These are phyloP conservation scores for Yarrowia galli DNA, from an alignment of 1,139 yeast genomes.

Conservation along the genomic window DNA sequence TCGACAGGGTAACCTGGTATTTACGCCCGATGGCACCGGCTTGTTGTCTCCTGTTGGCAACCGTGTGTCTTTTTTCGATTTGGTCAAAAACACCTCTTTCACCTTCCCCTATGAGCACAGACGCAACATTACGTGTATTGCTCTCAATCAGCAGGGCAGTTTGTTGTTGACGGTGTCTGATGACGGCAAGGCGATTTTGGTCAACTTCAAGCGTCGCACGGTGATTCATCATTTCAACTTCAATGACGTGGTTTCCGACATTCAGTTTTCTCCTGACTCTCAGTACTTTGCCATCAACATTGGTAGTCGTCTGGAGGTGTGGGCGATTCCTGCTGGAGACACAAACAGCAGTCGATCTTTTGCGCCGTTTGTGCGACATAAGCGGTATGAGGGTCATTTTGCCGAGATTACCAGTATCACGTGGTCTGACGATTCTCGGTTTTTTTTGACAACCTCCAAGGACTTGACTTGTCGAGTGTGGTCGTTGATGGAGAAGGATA, in stretches of 20 bases:
- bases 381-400: slow-evolving; percentile 92
- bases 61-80: slow-evolving; percentile 86
- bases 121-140: slow-evolving; percentile 78
- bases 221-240: slow-evolving; percentile 97
- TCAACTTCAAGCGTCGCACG: slow-evolving; percentile 80
- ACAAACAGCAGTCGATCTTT: slow-evolving; percentile 77
- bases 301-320: slow-evolving; percentile 84
- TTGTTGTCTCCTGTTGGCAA: slow-evolving; percentile 94
- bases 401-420: slow-evolving; percentile 77
- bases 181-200: slow-evolving; percentile 92
- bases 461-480: slow-evolving; percentile 91
- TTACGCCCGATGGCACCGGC: slow-evolving; percentile 83
- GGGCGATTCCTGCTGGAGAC: slow-evolving; percentile 89
- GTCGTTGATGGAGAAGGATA: slow-evolving; percentile 76
- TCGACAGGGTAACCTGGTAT: slow-evolving; percentile 87
- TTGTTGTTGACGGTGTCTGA: slow-evolving; percentile 80
- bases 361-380: slow-evolving; percentile 92
- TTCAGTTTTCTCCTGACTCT: slow-evolving; percentile 91
- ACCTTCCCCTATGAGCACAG: slow-evolving; percentile 95
- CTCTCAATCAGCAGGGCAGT: slow-evolving; percentile 82
- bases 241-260: slow-evolving; percentile 74
- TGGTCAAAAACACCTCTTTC: slow-evolving; percentile 81
- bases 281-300: slow-evolving; percentile 83
- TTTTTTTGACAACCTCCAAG: slow-evolving; percentile 82
- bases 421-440: slow-evolving; percentile 93